Percentiles rank a stretch among this genome's conserved stretches.
Conservation (phyloP, 345 rosid species). For the Turritis glabra region DNA sequence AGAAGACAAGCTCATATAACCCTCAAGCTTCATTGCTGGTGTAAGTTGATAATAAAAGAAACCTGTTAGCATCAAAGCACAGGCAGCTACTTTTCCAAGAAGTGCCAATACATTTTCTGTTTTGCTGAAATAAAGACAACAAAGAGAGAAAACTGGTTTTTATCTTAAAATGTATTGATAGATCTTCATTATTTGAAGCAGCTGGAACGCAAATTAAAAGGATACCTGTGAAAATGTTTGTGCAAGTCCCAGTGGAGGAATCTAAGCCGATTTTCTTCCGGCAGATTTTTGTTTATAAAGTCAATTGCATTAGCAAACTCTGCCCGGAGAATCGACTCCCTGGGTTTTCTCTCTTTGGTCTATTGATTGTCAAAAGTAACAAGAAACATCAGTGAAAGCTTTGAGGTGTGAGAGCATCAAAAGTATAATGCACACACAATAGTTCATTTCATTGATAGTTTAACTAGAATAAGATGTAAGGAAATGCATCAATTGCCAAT, state of each 20-base stretch:
- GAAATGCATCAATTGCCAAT: conserved; percentile 16
- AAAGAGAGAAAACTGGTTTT: conserved; percentile 18
- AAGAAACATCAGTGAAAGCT: conserved; percentile 10
- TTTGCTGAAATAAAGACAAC: conserved; percentile 56
- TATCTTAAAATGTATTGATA: background rate
- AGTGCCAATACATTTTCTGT: conserved; percentile 73
- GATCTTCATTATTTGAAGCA: conserved; percentile 3
- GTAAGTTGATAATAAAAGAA: conserved; percentile 84
- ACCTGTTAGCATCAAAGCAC: conserved; percentile 77
- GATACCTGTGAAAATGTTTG: conserved; percentile 80
- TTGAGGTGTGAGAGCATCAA: background rate
- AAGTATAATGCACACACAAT: background rate
- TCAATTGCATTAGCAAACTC: conserved; percentile 99
- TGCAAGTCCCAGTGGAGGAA: conserved; percentile 62
- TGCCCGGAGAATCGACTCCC: conserved; percentile 88
- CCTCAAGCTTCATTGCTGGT: conserved; percentile 62
- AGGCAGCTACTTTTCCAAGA: conserved; percentile 82
- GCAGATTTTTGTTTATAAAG: conserved; percentile 78
- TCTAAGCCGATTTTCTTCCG: conserved; percentile 71
- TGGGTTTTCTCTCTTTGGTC: conserved; percentile 57
- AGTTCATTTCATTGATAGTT: background rate
- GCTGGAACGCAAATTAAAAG: background rate
- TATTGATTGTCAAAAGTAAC: conserved; percentile 18
- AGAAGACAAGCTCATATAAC: conserved; percentile 44
- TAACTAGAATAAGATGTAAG: conserved; percentile 8